Base-by-base conservation (phyloP, 2,329 filamentous ascomycete genomes). In the Cyphellophora europaea region DNA sequence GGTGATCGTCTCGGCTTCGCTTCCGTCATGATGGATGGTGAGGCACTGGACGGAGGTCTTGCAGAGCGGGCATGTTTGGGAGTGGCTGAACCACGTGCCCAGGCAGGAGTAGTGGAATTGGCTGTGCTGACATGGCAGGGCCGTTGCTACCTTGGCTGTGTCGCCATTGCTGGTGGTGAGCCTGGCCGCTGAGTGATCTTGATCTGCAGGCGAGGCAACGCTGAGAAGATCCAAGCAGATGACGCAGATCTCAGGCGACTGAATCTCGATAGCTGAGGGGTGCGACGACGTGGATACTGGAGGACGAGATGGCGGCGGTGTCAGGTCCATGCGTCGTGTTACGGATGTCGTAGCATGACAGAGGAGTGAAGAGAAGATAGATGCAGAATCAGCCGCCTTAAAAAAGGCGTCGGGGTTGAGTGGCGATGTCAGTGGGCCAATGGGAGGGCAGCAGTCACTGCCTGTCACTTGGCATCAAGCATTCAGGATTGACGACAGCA, bases 81-180 rank as follows among this genome's bases (percentile, higher is more conserved):
- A 72, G 44, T 82, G 67, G 47, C 86, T 71, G 4, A 93, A 65
- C 88, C 89, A 95, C 58, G 72, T 87, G 14, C 79, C 61, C 5
- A 94, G 71, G 56, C 88, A 96, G 10, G 85, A 57, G 53, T 87
- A 93, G 64, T 95, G 87, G 55, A 93, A 94, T 47, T 78, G 76
- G 38, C 67, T 62, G 63, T 96, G 88, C 27, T 74, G 71, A 65
- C 88, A 96, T 5, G 88, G 87, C 13, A 71, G 63, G 5, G 83
- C 74, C 33, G 79, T 67, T 43, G 82, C 86, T 34, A 74, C 62
- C 49, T 91, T 83, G 8, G n/a, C 21, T n/a, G 21, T 8, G 21
- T n/a, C n/a, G 8, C 21, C 21, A 8, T 8, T 8, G 21, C n/a
- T n/a, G 8, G 21, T 25, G 8, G 21, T 8, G 8, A 8, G 21